Percentiles rank a stretch among this genome's conserved stretches.
Evolutionary conservation across 208 protist species (phyloP).

Genomic region (Polymyxa betae): DNA sequence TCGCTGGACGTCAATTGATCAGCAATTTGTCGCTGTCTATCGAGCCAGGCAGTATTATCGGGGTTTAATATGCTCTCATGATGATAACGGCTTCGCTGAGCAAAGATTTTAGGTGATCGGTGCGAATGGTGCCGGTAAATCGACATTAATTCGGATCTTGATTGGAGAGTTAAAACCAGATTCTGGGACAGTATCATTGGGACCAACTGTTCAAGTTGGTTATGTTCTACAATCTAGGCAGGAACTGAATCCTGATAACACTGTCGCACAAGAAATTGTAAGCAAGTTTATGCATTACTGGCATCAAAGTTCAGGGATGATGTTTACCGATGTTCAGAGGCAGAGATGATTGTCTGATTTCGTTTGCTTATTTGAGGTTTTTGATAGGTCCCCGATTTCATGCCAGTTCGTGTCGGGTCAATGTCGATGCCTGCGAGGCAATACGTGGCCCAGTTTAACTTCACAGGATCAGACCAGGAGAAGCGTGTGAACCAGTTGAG

Average conservation of each 20-base stretch:
- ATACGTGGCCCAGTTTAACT: conserved; percentile 68
- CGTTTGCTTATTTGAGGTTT: too few relatives aligned
- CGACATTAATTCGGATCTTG: conserved; percentile 68
- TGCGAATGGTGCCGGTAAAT: conserved; percentile 71
- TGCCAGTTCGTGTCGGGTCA: conserved; percentile 40
- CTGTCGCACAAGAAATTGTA: conserved; percentile 68
- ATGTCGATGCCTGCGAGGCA: conserved; percentile 64
- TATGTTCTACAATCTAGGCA: conserved; percentile 62
- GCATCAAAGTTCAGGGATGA: too few relatives aligned
- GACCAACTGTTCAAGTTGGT: conserved; percentile 62
- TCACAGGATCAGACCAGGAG: conserved; percentile 67
- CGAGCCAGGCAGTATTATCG: conserved; percentile 20
- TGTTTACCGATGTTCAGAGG: too few relatives aligned
- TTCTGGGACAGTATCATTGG: conserved; percentile 58
- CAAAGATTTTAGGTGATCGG: conserved; percentile 69
- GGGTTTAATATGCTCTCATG: too few relatives aligned
- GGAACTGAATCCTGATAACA: conserved; percentile 59
- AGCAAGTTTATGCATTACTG: not conserved
- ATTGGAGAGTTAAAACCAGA: conserved; percentile 60
- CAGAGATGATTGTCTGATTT: too few relatives aligned
- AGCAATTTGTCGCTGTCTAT: not conserved
- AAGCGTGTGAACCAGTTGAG: conserved; percentile 63
- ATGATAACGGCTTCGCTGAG: too few relatives aligned
- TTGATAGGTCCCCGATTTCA: conserved; percentile 56
- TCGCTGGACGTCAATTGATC: not conserved